Percentiles rank a stretch among this genome's conserved stretches.
phyloP scores from a whole-genome alignment of 2,329 filamentous ascomycete genomes.

The Pseudomassariella vexata region DNA sequence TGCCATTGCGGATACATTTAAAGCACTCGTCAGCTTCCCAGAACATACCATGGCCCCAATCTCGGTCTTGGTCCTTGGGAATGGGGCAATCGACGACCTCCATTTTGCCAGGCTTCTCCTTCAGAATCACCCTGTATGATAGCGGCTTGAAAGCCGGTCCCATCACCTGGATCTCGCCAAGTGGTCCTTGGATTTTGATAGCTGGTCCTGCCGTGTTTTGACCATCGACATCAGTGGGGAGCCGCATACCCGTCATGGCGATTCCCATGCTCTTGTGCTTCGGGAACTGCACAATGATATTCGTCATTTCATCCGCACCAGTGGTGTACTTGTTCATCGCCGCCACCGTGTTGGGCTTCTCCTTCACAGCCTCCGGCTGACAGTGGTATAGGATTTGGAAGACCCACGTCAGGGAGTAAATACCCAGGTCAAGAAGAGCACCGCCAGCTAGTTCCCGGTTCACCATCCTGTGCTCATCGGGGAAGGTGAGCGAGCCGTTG shows the following conservation, averaged over 20 bases:
- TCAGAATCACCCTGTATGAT: slow-evolving; percentile 57
- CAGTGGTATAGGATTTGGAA: slow-evolving; percentile 85
- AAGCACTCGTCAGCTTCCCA: slow-evolving; percentile 81
- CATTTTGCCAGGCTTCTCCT: slow-evolving; percentile 37
- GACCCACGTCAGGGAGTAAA: slow-evolving; percentile 86
- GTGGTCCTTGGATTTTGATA: slow-evolving; percentile 74
- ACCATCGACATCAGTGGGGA: slow-evolving; percentile 56
- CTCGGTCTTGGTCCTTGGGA: slow-evolving; percentile 40
- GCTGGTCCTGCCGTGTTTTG: slow-evolving; percentile 55
- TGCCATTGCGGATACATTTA: slow-evolving; percentile 68
- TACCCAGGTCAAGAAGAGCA: slow-evolving; percentile 75
- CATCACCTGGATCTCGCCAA: slow-evolving; percentile 76
- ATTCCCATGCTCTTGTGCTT: slow-evolving; percentile 63
- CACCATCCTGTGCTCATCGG: slow-evolving; percentile 67
- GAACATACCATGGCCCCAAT: slow-evolving; percentile 76
- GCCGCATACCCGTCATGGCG: slow-evolving; percentile 59
- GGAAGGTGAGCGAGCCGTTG: slow-evolving; percentile 50
- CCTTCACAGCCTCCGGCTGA: slow-evolving; percentile 60
- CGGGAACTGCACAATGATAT: slow-evolving; percentile 72
- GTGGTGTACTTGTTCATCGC: slow-evolving; percentile 69
- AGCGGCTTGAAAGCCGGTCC: slow-evolving; percentile 66
- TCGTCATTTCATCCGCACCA: slow-evolving; percentile 73
- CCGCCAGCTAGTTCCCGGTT: slow-evolving; percentile 80
- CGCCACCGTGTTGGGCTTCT: slow-evolving; percentile 61
- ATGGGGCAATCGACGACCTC: slow-evolving; percentile 49